These are phyloP conservation scores for Gossypium sturtianum DNA, from an alignment of 345 rosid genomes.

Conservation along the genomic window DNA sequence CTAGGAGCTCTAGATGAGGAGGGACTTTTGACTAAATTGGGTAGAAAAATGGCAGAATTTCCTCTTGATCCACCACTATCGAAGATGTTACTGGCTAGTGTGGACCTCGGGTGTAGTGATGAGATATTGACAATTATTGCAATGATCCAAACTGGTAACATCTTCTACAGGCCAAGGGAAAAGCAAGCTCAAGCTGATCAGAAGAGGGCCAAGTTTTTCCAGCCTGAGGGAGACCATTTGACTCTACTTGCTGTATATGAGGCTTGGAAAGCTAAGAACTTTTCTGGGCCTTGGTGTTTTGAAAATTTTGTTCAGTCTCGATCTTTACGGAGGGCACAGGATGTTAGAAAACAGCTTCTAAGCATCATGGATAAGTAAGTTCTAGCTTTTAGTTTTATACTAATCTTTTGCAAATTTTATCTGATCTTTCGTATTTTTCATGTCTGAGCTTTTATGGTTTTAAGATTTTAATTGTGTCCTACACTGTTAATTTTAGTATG, in stretches of 20 bases:
- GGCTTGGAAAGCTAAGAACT: constrained; percentile 88
- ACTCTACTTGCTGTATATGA: constrained; percentile 89
- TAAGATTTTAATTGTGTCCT: neutral
- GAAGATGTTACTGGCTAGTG: constrained; percentile 91
- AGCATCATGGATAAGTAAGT: constrained; percentile 88
- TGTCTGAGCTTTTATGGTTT: neutral
- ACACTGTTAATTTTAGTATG: neutral
- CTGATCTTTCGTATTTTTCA: neutral
- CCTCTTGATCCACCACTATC: constrained; percentile 90
- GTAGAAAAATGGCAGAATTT: constrained; percentile 96
- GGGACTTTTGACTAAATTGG: constrained; percentile 81
- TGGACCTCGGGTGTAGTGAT: constrained; percentile 91
- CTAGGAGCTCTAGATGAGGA: constrained; percentile 89
- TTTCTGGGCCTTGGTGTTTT: constrained; percentile 88
- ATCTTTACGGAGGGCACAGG: constrained; percentile 77
- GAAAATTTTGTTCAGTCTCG: constrained; percentile 83
- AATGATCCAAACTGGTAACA: constrained; percentile 87
- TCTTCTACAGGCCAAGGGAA: constrained; percentile 85
- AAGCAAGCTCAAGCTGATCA: constrained; percentile 96
- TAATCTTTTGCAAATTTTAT: neutral
- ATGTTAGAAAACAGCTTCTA: constrained; percentile 85
- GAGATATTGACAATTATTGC: constrained; percentile 87
- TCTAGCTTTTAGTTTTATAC: neutral
- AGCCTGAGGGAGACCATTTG: constrained; percentile 88
- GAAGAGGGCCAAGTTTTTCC: constrained; percentile 86